These are phyloP conservation scores for Solanum ahanhuiri DNA, from an alignment of 257 asterid species.

Conservation along the genomic window DNA sequence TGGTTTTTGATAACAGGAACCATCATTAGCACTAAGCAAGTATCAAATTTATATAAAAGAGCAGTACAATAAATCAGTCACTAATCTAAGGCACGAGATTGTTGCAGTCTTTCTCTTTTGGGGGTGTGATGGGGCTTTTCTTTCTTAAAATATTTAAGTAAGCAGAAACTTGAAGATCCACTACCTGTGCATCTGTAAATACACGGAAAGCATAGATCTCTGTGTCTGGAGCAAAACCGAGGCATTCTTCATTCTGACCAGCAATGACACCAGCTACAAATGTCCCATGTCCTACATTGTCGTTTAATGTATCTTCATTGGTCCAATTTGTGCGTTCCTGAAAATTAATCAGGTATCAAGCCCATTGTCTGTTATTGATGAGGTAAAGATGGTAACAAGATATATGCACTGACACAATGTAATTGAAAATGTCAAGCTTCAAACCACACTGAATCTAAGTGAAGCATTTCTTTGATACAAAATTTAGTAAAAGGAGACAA, in stretches of 20 bases:
- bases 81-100: neutral
- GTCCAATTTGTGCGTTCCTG: constrained; percentile 99
- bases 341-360: neutral
- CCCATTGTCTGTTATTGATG: neutral
- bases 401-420: neutral
- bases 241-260: constrained; percentile 86
- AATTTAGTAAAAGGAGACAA: neutral
- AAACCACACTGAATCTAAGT: neutral
- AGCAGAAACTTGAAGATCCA: constrained; percentile 10
- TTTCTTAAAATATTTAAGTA: neutral
- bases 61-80: neutral
- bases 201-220: constrained; percentile 95
- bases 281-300: constrained; percentile 98
- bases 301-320: constrained; percentile 82
- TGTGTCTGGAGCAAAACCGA: constrained; percentile 93
- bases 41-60: neutral
- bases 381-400: neutral
- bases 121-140: neutral
- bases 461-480: neutral
- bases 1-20: too few relatives aligned
- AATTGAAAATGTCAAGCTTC: neutral
- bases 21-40: too few relatives aligned
- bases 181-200: constrained; percentile 95
- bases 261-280: constrained; percentile 98
- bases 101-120: neutral